Conservation (phyloP, 2,329 filamentous ascomycete species). For the Colletotrichum graminicola region DNA sequence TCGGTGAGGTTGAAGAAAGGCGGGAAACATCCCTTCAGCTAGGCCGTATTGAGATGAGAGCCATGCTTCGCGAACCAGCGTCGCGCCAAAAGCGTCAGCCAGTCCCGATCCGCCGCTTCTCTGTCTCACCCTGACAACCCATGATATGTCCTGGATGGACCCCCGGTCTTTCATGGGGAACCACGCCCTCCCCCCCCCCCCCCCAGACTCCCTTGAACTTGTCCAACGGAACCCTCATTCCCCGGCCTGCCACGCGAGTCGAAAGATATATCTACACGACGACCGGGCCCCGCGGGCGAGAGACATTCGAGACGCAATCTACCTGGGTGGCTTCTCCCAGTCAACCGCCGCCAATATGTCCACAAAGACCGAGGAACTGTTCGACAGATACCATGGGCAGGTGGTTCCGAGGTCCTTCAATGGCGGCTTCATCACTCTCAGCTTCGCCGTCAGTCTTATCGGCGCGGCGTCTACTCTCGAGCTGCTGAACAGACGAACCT, state of each 20-base stretch:
- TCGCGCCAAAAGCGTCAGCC: constrained; percentile 29
- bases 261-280: constrained; percentile 29
- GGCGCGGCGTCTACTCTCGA: constrained; percentile 86
- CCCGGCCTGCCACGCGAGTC: constrained; percentile 26
- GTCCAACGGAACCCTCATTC: constrained; percentile 16
- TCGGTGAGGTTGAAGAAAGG: constrained; percentile 10
- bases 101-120: constrained; percentile 29
- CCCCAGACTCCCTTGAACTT: constrained; percentile 14
- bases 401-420: constrained; percentile 64
- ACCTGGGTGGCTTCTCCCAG: constrained; percentile 21
- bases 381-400: constrained; percentile 57
- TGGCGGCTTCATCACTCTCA: constrained; percentile 76
- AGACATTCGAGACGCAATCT: constrained; percentile 34
- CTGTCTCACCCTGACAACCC: constrained; percentile 38
- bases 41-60: constrained; percentile 18
- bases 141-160: constrained; percentile 36
- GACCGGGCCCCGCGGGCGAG: constrained; percentile 15
- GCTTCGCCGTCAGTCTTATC: constrained; percentile 80
- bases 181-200: neutral
- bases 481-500: constrained; percentile 81
- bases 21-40: constrained; percentile 11
- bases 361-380: constrained; percentile 46
- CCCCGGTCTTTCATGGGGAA: constrained; percentile 16
- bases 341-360: constrained; percentile 31
- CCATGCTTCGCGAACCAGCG: constrained; percentile 5